These are phyloP conservation scores for Podila epigama DNA, from an alignment of 192 early-diverging fungal species.

Conservation along the genomic window DNA sequence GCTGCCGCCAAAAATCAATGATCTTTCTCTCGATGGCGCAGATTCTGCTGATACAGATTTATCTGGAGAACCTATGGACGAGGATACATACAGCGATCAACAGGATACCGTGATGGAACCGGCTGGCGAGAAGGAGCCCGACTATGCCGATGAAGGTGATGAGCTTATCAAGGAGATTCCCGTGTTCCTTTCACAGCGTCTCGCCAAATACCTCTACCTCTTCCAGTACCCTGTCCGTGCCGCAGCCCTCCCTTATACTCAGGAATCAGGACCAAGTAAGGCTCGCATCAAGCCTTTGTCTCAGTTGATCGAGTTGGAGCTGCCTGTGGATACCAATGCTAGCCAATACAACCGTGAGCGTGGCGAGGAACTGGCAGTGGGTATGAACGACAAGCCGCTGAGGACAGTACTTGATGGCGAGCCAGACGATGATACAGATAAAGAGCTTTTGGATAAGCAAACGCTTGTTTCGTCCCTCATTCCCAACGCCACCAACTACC, in stretches of 20 bases:
- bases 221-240: constrained; percentile 85
- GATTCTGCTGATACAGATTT: background rate
- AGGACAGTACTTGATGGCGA: constrained; percentile 65
- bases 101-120: constrained; percentile 9
- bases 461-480: constrained; percentile 80
- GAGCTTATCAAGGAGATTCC: constrained; percentile 79
- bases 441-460: constrained; percentile 80
- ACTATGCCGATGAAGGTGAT: constrained; percentile 61
- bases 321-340: constrained; percentile 77
- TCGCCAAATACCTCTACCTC: constrained; percentile 76
- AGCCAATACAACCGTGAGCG: constrained; percentile 78
- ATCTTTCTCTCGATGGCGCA: constrained; percentile 7
- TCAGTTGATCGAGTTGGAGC: constrained; percentile 84
- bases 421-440: constrained; percentile 49
- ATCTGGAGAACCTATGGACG: background rate
- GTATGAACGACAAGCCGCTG: constrained; percentile 75
- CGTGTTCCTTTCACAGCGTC: constrained; percentile 76
- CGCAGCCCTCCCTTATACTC: constrained; percentile 52
- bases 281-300: constrained; percentile 86
- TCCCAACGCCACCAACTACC: constrained; percentile 81
- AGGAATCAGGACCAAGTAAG: constrained; percentile 56
- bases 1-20: constrained; percentile 3
- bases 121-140: constrained; percentile 18
- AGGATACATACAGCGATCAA: background rate
- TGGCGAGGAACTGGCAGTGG: constrained; percentile 80